phyloP scores from a whole-genome alignment of 2,329 filamentous ascomycete species.

The Exophiala mesophila region DNA sequence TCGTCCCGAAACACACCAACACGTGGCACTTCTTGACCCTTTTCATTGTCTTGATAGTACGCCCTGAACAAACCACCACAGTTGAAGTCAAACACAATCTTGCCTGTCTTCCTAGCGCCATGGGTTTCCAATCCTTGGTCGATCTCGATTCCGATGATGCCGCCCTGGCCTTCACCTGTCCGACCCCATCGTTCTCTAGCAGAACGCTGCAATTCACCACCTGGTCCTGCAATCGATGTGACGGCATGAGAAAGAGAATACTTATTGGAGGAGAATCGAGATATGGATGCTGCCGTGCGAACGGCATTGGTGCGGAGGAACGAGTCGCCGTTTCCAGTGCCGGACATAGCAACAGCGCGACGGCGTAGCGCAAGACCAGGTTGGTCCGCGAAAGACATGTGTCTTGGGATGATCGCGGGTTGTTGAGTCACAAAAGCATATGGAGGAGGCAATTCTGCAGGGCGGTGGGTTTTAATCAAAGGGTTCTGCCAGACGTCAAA shows the following conservation, averaged over 20 bases:
- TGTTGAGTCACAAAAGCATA: neutral
- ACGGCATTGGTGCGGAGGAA: slow-evolving; percentile 70
- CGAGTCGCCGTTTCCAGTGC: slow-evolving; percentile 84
- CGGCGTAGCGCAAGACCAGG: slow-evolving; percentile 1
- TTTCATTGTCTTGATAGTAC: slow-evolving; percentile 48
- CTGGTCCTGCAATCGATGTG: slow-evolving; percentile 61
- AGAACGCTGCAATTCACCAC: slow-evolving; percentile 68
- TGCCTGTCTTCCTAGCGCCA: slow-evolving; percentile 37
- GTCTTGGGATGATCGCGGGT: neutral
- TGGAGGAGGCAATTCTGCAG: neutral
- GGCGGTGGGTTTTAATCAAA: neutral
- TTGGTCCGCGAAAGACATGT: neutral
- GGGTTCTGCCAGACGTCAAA: neutral
- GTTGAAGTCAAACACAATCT: slow-evolving; percentile 73
- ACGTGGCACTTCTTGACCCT: slow-evolving; percentile 31
- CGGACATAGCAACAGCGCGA: slow-evolving; percentile 49
- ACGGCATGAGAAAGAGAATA: slow-evolving; percentile 55
- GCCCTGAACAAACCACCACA: slow-evolving; percentile 85
- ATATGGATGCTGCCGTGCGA: slow-evolving; percentile 68
- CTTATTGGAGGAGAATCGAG: slow-evolving; percentile 53
- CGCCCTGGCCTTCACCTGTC: slow-evolving; percentile 75
- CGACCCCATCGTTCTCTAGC: slow-evolving; percentile 68
- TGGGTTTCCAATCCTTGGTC: slow-evolving; percentile 39
- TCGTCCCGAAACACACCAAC: slow-evolving; percentile 43
- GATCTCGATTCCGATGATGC: slow-evolving; percentile 67